Evolutionary conservation across 371 early-diverging fungal genomes (phyloP).

Genomic region (Mucor velutinosus): DNA sequence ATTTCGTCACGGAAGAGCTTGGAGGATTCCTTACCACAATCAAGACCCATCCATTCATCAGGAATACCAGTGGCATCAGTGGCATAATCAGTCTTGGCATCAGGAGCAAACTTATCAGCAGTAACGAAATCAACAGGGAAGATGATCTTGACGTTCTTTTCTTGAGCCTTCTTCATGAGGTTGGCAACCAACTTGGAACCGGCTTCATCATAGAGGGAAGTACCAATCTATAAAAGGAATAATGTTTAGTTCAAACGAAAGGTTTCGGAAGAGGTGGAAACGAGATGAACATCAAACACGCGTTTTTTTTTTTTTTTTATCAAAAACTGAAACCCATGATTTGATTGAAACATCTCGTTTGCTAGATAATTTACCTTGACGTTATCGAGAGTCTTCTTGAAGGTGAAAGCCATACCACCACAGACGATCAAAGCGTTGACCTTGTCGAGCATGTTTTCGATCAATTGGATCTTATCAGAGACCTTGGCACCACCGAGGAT

Average conservation of each 20-base stretch:
- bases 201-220: constrained; percentile 89
- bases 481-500: constrained; percentile 99
- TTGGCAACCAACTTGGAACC: constrained; percentile 86
- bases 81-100: constrained; percentile 83
- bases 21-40: constrained; percentile 89
- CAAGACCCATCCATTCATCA: constrained; percentile 91
- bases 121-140: constrained; percentile 93
- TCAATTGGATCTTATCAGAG: constrained; percentile 98
- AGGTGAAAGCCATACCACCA: constrained; percentile 99
- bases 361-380: constrained; percentile 62
- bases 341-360: background rate
- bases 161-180: constrained; percentile 85
- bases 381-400: constrained; percentile 87
- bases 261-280: background rate
- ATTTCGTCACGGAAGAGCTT: constrained; percentile 76
- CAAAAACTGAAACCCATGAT: constrained; percentile 20
- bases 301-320: constrained; percentile 6
- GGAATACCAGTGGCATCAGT: constrained; percentile 91
- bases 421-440: constrained; percentile 90
- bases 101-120: constrained; percentile 82
- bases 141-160: constrained; percentile 84
- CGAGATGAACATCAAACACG: constrained; percentile 3
- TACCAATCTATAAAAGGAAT: constrained; percentile 74
- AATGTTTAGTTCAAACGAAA: background rate
- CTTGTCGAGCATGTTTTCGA: constrained; percentile 95